A percentile compares a stretch with the other conserved stretches of the same genome.
Evolutionary conservation across 495 filamentous ascomycete species (phyloP).

Genomic region (Penicillium argentinense): DNA sequence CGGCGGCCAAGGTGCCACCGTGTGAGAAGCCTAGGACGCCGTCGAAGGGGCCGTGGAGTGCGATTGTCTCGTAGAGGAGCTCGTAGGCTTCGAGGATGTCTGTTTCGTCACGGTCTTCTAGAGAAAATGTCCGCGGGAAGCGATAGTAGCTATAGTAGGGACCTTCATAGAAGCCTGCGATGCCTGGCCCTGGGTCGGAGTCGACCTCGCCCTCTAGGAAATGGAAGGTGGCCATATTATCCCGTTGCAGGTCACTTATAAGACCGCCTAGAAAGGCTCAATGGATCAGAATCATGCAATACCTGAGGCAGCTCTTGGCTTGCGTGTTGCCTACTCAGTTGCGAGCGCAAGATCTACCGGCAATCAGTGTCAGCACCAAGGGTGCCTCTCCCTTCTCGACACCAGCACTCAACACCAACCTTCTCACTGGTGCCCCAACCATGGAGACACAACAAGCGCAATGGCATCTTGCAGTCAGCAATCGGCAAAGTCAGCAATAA

Average conservation of each 20-base stretch:
- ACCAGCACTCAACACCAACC: constrained; percentile 13
- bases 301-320: neutral
- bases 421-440: constrained; percentile 34
- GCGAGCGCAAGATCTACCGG: constrained; percentile 27
- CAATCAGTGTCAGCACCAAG: neutral
- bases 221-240: constrained; percentile 34
- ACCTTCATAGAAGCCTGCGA: constrained; percentile 32
- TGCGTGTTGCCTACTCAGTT: constrained; percentile 22
- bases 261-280: constrained; percentile 20
- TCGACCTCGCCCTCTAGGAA: constrained; percentile 37
- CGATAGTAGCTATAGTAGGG: constrained; percentile 39
- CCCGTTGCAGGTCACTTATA: constrained; percentile 27
- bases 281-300: constrained; percentile 1
- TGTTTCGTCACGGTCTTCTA: constrained; percentile 22
- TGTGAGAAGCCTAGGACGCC: constrained; percentile 41
- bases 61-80: constrained; percentile 30
- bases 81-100: constrained; percentile 30
- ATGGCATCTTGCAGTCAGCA: constrained; percentile 18
- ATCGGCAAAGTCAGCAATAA: neutral
- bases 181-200: constrained; percentile 31
- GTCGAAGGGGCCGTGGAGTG: constrained; percentile 38
- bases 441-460: constrained; percentile 31
- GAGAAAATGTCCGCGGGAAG: constrained; percentile 28
- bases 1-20: constrained; percentile 34
- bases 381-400: too few species aligned